Evolutionary conservation across 179 eudicot genomes (phyloP), one percentile per base, ranked within the genome.

Genomic region (Vitellaria paradoxa): DNA sequence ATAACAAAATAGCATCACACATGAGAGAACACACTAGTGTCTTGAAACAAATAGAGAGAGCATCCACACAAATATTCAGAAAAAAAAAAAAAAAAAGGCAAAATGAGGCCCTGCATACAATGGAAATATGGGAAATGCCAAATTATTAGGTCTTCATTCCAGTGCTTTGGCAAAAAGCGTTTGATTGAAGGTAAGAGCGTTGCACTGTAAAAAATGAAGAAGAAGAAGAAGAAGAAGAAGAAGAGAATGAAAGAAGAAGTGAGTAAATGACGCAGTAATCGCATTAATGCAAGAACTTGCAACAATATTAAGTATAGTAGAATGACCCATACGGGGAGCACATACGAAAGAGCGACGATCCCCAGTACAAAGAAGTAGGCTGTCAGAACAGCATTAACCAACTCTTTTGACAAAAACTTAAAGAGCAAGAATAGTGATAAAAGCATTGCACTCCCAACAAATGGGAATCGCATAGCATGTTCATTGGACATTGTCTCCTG

Each of bases 401-500:
- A 83, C 88, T 95, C 97, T 82, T 93, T 95, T 21, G 97, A 88
- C 71, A 95, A 84, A 78, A 95, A 95, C 85, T 96, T 96, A 77
- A 96, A 96, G 50, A 96, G 97, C 81, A 91, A 85, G 86, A 96
- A 96, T 77, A 96, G 85, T 8, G 98, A 93, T 79, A 93, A 68
- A 85, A 96, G 79, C 99, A 96, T 89, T 23, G 98, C 99, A 82
- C 98, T 96, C 75, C 98, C 99, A 79, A 96, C 97, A 77, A 96
- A 88, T 53, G 99, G 99, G 63, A 96, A 96, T 20, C 98, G 86
- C 99, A 96, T 91, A 9, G 99, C 99, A 76, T 96, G 99, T 82
- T 96, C 97, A 42, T 87, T 96, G 74, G 99, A 91, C 98, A 96
- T 96, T 8, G 98, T 96, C 83, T 96, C 99, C 99, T 96, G 92